Base-by-base conservation (phyloP, 2,329 filamentous ascomycete species). In the Lasiodiplodia gonubiensis region DNA sequence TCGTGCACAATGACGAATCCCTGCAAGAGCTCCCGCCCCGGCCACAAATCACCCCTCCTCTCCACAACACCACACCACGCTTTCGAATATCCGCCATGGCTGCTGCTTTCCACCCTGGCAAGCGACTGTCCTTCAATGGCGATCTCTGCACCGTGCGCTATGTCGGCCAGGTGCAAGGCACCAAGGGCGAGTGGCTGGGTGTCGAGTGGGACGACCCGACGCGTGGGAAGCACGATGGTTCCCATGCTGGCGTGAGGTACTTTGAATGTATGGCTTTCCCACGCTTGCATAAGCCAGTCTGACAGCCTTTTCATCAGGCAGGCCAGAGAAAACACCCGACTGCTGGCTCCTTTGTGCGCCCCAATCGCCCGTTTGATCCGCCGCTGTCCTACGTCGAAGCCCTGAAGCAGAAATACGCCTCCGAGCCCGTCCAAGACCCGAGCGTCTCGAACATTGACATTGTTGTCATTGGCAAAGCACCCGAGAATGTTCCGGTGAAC, bases 121-220 rank as follows among this genome's bases (percentile, higher is more conserved):
- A 95, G 79, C 89, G 95, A 16, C 83, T 94, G 49, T 97, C 92
- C 3, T 96, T 92, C 73, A 89, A 91, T 71, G 88, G 88, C 37
- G 88, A 88, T 23, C 80, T 91, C 51, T 97, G 94, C 80, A 98
- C 94, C 0, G 86, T 98, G 68, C 89, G 93, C 69, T 98, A 94
- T 76, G 81, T 92, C 69, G 95, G 95, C 53, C 79, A 86, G 39
- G 90, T 98, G 8, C 84, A 87, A 61, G 92, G 91, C 71, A 94
- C 93, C 10, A 84, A 86, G 52, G 92, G 93, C 59, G 83, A 86
- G 70, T 98, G 94, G 94, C 86, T 98, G 39, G 95, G 95, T 55
- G 92, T 98, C 57, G 95, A 99, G 85, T 99, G 95, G 95, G 94
- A 98, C 80, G 92, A 97, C 77, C 83, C 89, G 67, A 85, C 84